These are phyloP conservation scores for Russula foetens DNA, from an alignment of 768 basidiomycete species.

Conservation along the genomic window DNA sequence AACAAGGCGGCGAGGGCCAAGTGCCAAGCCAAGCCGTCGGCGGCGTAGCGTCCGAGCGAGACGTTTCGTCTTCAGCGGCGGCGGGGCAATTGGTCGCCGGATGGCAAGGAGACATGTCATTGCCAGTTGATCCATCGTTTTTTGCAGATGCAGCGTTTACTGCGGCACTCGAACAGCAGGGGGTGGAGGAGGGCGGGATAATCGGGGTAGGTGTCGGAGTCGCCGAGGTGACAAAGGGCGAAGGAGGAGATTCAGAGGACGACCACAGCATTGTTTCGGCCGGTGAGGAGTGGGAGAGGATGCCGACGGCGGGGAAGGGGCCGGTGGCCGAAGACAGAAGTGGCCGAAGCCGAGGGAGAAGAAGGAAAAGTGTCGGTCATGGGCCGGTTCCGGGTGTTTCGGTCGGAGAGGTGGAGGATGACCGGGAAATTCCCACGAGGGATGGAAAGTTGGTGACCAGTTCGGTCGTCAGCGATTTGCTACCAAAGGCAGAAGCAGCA, in stretches of 20 bases:
- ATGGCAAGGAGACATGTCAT: slow-evolving; percentile 32
- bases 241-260: slow-evolving; percentile 2
- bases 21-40: slow-evolving; percentile 20
- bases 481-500: slow-evolving; percentile 20
- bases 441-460: slow-evolving; percentile 12
- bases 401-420: neutral
- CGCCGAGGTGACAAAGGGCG: slow-evolving; percentile 18
- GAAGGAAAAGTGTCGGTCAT: neutral
- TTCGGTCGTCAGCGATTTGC: slow-evolving; percentile 12
- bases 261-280: neutral
- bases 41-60: slow-evolving; percentile 24
- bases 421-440: slow-evolving; percentile 12
- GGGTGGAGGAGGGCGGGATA: slow-evolving; percentile 30
- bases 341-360: neutral
- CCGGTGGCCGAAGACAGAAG: neutral
- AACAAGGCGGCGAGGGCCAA: slow-evolving; percentile 21
- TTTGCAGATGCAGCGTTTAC: slow-evolving; percentile 47
- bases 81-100: slow-evolving; percentile 27
- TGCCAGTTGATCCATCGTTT: slow-evolving; percentile 45
- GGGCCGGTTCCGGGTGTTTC: too few relatives aligned
- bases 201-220: slow-evolving; percentile 26
- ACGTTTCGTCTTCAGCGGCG: slow-evolving; percentile 23
- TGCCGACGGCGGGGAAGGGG: neutral
- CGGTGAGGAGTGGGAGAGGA: neutral
- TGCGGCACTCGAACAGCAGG: slow-evolving; percentile 42